Base-by-base conservation (phyloP, 1,284 basidiomycete species). In the Serendipita sp. region DNA sequence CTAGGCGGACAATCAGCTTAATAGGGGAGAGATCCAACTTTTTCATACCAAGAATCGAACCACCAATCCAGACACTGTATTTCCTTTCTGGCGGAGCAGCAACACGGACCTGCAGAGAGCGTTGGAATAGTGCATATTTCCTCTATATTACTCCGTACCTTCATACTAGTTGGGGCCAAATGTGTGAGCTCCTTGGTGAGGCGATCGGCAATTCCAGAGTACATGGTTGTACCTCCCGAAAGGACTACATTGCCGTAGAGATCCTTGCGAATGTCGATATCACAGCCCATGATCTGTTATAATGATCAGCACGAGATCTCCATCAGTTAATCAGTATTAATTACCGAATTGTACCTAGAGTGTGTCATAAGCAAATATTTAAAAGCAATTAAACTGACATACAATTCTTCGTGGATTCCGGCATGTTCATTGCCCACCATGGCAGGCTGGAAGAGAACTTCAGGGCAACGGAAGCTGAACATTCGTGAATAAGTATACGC, bases 11-110 rank as follows among this genome's bases (percentile, higher is more conserved):
- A 15, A 6, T 22, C 30, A 30, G 41, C 29, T 22, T 38, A 17
- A 26, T n/a, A 50, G 2, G 26, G 1, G 13, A 45, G 2, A 60
- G 26, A 13, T 22, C 64, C 63, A 61, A 41, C 13, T 5, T 6
- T 41, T 41, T 3, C 38, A 41, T 41, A 41, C 38, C 38, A 65
- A 97, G 81, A 75, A 98, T 98, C 67, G 93, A 96, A 71, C 95
- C 94, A 83, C 95, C 94, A 72, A 98, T 98, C 94, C 94, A 98
- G 77, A 96, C 94, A 63, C 90, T 91, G 82, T 91, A 92, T 75
- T 92, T 93, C 71, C 92, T 80, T 79, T 94, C 92, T 50, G 91
- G 92, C 63, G 91, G 91, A 68, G 91, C 89, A 65, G 91, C 87
- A 64, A 93, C 92, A 85, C 92, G 94, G 80, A 95, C 88, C 86